phyloP scores from a whole-genome alignment of 2,329 filamentous ascomycete species.

The Stemphylium beticola region DNA sequence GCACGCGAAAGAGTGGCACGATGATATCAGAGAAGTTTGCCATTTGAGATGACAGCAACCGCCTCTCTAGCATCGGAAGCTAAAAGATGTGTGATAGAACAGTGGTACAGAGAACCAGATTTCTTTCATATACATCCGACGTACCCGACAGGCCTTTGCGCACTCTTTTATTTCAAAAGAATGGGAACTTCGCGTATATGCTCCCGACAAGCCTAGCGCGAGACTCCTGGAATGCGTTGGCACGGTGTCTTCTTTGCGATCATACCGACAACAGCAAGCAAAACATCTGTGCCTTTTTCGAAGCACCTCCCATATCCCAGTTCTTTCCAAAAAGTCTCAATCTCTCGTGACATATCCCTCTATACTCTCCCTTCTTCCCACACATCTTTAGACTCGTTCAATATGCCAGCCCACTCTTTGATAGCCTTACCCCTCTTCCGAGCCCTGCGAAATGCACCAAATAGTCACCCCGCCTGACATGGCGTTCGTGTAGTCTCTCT shows the following conservation, averaged over 20 bases:
- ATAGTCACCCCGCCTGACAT: slow-evolving; percentile 51
- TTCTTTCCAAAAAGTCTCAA: slow-evolving; percentile 31
- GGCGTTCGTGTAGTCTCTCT: slow-evolving; percentile 44
- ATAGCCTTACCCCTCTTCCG: slow-evolving; percentile 43
- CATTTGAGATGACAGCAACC: not conserved
- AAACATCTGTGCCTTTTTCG: not conserved
- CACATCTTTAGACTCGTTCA: slow-evolving; percentile 28
- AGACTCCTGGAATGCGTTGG: no score
- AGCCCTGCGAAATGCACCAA: slow-evolving; percentile 54
- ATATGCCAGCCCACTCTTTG: slow-evolving; percentile 40
- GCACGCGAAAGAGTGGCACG: not conserved
- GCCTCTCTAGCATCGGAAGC: no score
- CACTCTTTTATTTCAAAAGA: no score
- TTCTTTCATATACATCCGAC: no score
- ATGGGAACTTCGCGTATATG: no score
- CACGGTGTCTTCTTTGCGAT: no score
- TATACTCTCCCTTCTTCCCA: slow-evolving; percentile 27
- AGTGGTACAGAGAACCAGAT: no score
- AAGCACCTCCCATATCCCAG: not conserved
- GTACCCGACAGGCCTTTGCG: no score
- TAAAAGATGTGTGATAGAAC: no score
- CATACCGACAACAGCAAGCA: no score
- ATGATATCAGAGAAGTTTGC: not conserved
- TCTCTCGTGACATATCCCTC: slow-evolving; percentile 32
- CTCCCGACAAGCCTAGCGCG: no score